Conservation (phyloP, 2,329 filamentous ascomycete genomes). For the Phaeosphaeria sp. region DNA sequence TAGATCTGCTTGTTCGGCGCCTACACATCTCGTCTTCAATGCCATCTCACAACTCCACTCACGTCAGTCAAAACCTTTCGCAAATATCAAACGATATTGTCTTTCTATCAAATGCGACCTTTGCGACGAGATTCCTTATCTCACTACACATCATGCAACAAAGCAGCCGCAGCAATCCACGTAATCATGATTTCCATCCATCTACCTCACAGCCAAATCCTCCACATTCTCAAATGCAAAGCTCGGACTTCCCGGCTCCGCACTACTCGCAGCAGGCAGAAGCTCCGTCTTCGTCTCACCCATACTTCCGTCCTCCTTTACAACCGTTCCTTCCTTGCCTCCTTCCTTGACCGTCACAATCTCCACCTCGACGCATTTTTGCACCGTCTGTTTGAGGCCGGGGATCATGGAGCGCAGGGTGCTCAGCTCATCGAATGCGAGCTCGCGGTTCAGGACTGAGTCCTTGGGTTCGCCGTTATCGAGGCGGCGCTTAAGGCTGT, state of each 20-base stretch:
- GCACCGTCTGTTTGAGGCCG: slow-evolving; percentile 77
- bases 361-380: slow-evolving; percentile 71
- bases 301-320: slow-evolving; percentile 59
- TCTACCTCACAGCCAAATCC: slow-evolving; percentile 29
- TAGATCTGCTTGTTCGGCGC: no score
- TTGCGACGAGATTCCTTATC: no score
- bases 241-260: slow-evolving; percentile 80
- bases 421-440: slow-evolving; percentile 83
- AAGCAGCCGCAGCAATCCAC: not conserved
- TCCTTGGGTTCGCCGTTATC: slow-evolving; percentile 69
- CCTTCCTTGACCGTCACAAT: slow-evolving; percentile 75
- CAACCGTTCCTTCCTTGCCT: slow-evolving; percentile 66
- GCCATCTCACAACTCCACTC: no score
- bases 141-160: not conserved
- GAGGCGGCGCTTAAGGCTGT: slow-evolving; percentile 83
- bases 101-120: no score
- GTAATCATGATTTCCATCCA: not conserved
- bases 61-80: no score
- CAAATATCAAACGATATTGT: no score
- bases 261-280: slow-evolving; percentile 69
- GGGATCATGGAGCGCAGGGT: slow-evolving; percentile 79
- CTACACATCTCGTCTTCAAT: no score
- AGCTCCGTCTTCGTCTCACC: slow-evolving; percentile 66
- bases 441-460: slow-evolving; percentile 79
- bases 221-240: slow-evolving; percentile 85